These are phyloP conservation scores for Coprinopsis strossmayeri DNA, from an alignment of 768 basidiomycete species.

Conservation along the genomic window DNA sequence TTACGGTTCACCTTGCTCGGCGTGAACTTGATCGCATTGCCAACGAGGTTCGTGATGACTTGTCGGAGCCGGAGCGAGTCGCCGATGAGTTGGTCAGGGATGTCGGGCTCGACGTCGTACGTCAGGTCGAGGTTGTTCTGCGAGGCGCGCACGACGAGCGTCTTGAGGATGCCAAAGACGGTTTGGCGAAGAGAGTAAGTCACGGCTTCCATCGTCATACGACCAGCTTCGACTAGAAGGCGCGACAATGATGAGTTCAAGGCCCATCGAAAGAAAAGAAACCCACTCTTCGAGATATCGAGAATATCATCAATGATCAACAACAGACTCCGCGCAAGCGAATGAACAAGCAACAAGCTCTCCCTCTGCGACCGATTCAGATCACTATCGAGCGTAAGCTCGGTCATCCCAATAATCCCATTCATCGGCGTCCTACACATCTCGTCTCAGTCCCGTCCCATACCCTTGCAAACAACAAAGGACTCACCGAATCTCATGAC, in stretches of 20 bases:
- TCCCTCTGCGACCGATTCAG: constrained; percentile 91
- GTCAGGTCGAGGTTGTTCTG: constrained; percentile 96
- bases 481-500: constrained; percentile 88
- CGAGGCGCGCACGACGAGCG: constrained; percentile 93
- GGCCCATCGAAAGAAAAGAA: not conserved
- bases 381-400: constrained; percentile 94
- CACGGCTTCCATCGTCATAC: constrained; percentile 99
- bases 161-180: constrained; percentile 96
- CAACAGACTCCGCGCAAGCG: constrained; percentile 84
- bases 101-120: constrained; percentile 91
- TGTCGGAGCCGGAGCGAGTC: constrained; percentile 92
- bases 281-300: constrained; percentile 98
- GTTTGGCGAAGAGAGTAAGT: constrained; percentile 96
- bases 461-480: not conserved
- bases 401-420: constrained; percentile 99
- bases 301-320: constrained; percentile 99
- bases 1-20: constrained; percentile 70
- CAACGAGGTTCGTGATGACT: constrained; percentile 92
- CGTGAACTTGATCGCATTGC: constrained; percentile 97
- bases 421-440: constrained; percentile 93
- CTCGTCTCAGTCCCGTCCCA: not conserved
- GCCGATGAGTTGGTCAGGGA: constrained; percentile 95
- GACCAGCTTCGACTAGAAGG: constrained; percentile 85
- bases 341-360: constrained; percentile 92
- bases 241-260: constrained; percentile 8